Percentiles rank a stretch among this genome's conserved stretches.
Conservation (phyloP, 441 rosid genomes). For the Adansonia gregorii region DNA sequence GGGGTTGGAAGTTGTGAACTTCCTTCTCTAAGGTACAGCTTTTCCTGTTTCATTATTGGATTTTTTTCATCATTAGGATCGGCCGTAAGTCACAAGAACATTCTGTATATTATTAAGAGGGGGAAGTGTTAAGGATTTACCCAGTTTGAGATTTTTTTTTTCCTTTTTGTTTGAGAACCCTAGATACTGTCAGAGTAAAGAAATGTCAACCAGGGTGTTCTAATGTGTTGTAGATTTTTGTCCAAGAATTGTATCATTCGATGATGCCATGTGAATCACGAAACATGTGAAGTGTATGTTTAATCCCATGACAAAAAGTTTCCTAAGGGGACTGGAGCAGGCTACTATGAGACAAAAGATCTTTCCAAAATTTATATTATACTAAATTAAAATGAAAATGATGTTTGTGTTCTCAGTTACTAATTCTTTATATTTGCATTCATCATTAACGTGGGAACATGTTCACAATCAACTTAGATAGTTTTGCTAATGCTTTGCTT, state of each 20-base stretch:
- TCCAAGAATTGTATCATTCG: background rate
- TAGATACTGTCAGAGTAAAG: background rate
- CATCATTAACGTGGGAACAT: background rate
- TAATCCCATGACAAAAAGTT: background rate
- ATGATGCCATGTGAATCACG: background rate
- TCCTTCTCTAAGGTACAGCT: background rate
- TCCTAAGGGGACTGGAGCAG: background rate
- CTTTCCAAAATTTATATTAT: background rate
- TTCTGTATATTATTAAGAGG: background rate
- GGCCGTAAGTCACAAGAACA: background rate
- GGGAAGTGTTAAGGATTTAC: background rate
- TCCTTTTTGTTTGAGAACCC: slow-evolving; percentile 6
- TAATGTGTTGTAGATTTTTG: background rate
- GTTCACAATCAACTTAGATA: background rate
- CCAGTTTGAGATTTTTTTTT: background rate
- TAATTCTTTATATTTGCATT: background rate
- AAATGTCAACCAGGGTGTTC: background rate
- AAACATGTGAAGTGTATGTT: background rate
- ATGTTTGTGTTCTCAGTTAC: background rate
- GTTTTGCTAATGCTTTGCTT: background rate
- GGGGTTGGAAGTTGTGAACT: background rate
- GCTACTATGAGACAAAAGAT: background rate
- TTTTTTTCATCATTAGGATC: background rate
- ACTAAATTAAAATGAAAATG: background rate
- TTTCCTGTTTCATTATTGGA: background rate